These are phyloP conservation scores for Punica granatum DNA, from an alignment of 345 rosid species.

Conservation along the genomic window DNA sequence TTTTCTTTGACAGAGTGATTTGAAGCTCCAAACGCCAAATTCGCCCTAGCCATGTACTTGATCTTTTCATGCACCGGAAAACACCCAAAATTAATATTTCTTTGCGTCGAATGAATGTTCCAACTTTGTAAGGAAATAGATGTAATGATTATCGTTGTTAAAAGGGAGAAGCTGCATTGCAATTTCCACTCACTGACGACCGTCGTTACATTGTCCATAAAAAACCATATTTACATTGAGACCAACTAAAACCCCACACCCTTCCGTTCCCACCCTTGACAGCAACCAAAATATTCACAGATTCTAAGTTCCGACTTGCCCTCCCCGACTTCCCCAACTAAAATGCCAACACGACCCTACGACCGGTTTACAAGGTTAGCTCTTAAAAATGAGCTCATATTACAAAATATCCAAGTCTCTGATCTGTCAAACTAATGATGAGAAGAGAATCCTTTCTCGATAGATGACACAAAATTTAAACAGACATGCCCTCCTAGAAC, in stretches of 20 bases:
- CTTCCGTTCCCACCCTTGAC: background rate
- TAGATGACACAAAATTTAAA: background rate
- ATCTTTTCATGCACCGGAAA: too few species aligned
- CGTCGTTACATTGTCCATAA: background rate
- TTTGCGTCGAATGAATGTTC: too few species aligned
- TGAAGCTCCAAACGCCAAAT: too few species aligned
- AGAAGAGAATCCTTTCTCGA: background rate
- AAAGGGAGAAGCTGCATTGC: too few species aligned
- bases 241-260: background rate
- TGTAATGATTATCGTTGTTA: too few species aligned
- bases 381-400: constrained; percentile 33
- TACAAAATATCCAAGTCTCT: background rate
- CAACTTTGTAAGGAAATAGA: too few species aligned
- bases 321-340: background rate
- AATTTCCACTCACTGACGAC: too few species aligned
- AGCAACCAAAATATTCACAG: constrained; percentile 13
- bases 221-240: background rate
- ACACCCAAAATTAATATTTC: too few species aligned
- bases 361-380: constrained; percentile 10
- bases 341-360: background rate
- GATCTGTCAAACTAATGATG: constrained; percentile 2
- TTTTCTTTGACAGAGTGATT: too few species aligned
- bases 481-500: constrained; percentile 2
- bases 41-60: too few species aligned
- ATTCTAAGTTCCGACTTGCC: constrained; percentile 1